Base-by-base conservation (phyloP, 805 yeast genomes). In the Myxozyma vanderwaltii region DNA sequence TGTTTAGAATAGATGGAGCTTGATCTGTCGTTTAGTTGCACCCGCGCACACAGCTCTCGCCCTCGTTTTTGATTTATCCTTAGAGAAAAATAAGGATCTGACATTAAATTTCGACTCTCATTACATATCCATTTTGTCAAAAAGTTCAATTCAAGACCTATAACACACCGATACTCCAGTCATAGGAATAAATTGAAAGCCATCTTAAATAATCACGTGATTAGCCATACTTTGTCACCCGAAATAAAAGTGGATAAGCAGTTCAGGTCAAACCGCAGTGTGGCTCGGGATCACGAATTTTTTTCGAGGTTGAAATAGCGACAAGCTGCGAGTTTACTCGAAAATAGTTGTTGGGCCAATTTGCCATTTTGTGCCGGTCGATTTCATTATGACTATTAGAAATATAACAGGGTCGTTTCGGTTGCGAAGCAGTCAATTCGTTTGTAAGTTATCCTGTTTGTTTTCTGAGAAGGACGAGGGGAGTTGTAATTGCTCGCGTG, bases 211-310 rank as follows among this genome's bases (percentile, higher is more conserved):
- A 44, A 46, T 10, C 44, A 21, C 27, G n/a, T 48, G 43, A 36
- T n/a, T 21, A 35, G 33, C 33, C 31, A n/a, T 12, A n/a, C 2
- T 2, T 23, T 46, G 41, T 21, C 43, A 13, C 31, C 26, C 21
- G 33, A 26, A n/a, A 23, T 24, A n/a, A 35, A 19, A 12, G 23
- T 45, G 17, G n/a, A 35, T 5, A 23, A 38, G 24, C 15, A n/a
- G 3, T 10, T 41, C 21, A 29, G 26, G 24, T 27, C 21, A 13
- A 27, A 35, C n/a, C 21, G 23, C 21, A 13, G 26, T 26, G 40
- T 7, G 21, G 45, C 35, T 44, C 50, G 44, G 43, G 44, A 46
- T 27, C 44, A 52, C 48, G 49, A 24, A 36, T 38, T 35, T 44
- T 29, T 52, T 52, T 45, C 43, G 43, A 38, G 13, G 4, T 19